These are phyloP conservation scores for Themeda triandra DNA, from an alignment of 176 grass and related monocot species.

Conservation along the genomic window DNA sequence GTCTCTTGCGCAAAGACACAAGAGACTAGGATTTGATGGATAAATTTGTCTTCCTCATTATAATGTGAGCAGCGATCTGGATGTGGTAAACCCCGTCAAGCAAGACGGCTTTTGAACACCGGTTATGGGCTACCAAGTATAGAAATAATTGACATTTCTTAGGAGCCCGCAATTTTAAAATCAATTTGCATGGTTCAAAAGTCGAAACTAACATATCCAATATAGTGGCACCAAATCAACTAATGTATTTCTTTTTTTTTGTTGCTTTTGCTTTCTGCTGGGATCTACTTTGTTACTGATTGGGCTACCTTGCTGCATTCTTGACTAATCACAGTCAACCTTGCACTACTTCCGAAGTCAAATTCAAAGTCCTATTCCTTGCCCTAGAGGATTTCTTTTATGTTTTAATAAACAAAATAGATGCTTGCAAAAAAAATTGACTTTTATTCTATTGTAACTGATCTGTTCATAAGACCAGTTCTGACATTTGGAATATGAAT, in stretches of 20 bases:
- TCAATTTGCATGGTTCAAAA: neutral
- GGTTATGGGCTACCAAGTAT: neutral
- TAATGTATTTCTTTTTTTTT: neutral
- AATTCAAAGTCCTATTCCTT: constrained; percentile 12
- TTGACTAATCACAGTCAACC: constrained; percentile 8
- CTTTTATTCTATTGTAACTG: neutral
- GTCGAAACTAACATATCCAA: neutral
- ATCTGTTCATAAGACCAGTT: neutral
- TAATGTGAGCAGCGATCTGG: neutral
- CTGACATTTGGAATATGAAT: constrained; percentile 1
- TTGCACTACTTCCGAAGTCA: constrained; percentile 19
- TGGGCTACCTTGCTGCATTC: constrained; percentile 20
- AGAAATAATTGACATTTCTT: neutral
- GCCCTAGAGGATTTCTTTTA: neutral
- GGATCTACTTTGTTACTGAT: constrained; percentile 5
- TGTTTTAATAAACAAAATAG: constrained; percentile 14
- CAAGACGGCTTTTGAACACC: neutral
- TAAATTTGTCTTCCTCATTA: neutral
- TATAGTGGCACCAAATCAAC: constrained; percentile 24
- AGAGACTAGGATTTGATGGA: neutral
- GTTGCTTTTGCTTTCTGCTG: constrained; percentile 4
- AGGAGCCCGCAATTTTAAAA: neutral
- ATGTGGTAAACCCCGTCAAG: neutral
- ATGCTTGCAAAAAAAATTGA: neutral
- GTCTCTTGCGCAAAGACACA: neutral